Conservation (phyloP, 768 basidiomycete genomes). For the Boletales sp. region DNA sequence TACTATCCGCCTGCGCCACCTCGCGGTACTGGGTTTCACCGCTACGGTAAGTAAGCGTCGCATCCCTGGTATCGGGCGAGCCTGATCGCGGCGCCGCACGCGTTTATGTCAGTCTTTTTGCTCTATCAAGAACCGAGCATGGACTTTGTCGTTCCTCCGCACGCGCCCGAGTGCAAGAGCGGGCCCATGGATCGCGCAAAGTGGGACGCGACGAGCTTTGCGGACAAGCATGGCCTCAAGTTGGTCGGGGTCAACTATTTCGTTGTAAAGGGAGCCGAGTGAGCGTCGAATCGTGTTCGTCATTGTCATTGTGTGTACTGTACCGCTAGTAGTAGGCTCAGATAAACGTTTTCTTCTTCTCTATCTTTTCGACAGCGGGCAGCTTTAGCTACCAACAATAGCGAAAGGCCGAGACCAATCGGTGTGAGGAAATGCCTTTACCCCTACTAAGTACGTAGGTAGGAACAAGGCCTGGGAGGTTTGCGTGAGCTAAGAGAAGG, state of each 20-base stretch:
- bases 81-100: background rate
- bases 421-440: too few relatives aligned
- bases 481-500: too few relatives aligned
- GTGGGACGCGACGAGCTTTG: conserved; percentile 58
- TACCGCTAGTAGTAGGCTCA: too few relatives aligned
- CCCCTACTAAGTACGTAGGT: too few relatives aligned
- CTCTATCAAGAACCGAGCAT: conserved; percentile 56
- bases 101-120: conserved; percentile 41
- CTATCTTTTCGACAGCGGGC: too few relatives aligned
- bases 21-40: conserved; percentile 49
- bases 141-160: conserved; percentile 38
- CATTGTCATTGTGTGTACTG: background rate
- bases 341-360: too few relatives aligned
- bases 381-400: too few relatives aligned
- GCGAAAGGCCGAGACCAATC: too few relatives aligned
- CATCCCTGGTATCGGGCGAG: background rate
- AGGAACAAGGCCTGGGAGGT: too few relatives aligned
- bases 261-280: conserved; percentile 32
- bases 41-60: conserved; percentile 44
- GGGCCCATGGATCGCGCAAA: conserved; percentile 43
- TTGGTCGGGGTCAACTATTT: conserved; percentile 61
- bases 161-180: conserved; percentile 44
- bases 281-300: background rate
- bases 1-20: conserved; percentile 57
- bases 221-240: conserved; percentile 46